Percentiles rank a stretch among this genome's conserved stretches.
Evolutionary conservation across 2,329 filamentous ascomycete species (phyloP).

Genomic region (Trichoderma sp.): DNA sequence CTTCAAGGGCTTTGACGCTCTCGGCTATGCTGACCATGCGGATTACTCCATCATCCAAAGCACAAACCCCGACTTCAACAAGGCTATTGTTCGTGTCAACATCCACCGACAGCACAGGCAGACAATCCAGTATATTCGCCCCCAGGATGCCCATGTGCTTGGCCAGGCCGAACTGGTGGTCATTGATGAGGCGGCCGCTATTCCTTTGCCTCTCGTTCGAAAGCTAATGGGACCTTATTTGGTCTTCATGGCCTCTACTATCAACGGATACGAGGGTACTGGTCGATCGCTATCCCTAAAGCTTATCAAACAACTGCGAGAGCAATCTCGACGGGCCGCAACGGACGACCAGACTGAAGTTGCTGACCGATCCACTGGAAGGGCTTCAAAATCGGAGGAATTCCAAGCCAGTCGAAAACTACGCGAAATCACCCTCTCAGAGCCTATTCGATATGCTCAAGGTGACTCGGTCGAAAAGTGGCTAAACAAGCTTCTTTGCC

Average conservation of each 20-base stretch:
- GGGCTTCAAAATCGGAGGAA: constrained; percentile 61
- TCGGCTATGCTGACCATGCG: constrained; percentile 90
- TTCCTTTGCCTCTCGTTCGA: constrained; percentile 84
- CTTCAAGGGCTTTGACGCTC: constrained; percentile 94
- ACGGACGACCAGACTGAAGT: constrained; percentile 61
- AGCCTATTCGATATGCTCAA: constrained; percentile 91
- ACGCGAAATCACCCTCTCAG: constrained; percentile 86
- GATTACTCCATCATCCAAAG: constrained; percentile 99
- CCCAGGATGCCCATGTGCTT: constrained; percentile 90
- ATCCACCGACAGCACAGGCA: constrained; percentile 92
- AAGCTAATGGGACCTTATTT: constrained; percentile 96
- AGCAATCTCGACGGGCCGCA: constrained; percentile 73
- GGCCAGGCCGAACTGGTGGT: constrained; percentile 94
- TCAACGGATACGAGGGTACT: constrained; percentile 98
- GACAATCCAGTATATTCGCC: constrained; percentile 97
- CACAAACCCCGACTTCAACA: constrained; percentile 98
- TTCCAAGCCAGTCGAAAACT: constrained; percentile 71
- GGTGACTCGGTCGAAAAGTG: constrained; percentile 93
- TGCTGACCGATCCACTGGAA: constrained; percentile 76
- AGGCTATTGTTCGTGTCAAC: constrained; percentile 96
- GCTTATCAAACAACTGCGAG: constrained; percentile 92
- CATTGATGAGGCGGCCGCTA: constrained; percentile 96
- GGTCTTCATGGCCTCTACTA: constrained; percentile 98
- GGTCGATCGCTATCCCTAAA: constrained; percentile 93
- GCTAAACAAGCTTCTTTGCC: constrained; percentile 89